Evolutionary conservation across 169 alveolate species (phyloP).

Genomic region (Plasmodium malariae): DNA sequence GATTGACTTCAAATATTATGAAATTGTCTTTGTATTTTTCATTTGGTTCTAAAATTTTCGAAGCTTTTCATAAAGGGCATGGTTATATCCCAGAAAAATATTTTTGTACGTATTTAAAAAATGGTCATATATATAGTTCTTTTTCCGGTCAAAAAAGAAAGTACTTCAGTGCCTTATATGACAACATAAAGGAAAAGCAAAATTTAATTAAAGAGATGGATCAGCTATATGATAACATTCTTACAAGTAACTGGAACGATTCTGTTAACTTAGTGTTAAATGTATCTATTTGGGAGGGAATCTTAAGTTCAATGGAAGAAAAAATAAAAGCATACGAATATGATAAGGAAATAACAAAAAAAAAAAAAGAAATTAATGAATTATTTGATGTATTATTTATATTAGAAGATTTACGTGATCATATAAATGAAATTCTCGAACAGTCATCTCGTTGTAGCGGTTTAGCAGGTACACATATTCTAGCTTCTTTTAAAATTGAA

Average conservation of each 20-base stretch:
- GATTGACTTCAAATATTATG: not conserved
- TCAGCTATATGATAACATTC: conserved; percentile 40
- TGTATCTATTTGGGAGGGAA: conserved; percentile 75
- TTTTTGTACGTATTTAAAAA: not conserved
- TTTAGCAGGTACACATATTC: conserved; percentile 57
- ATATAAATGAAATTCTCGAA: conserved; percentile 69
- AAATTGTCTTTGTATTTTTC: not conserved
- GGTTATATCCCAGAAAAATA: not conserved
- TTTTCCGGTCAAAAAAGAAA: conserved; percentile 10
- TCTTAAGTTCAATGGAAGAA: conserved; percentile 49
- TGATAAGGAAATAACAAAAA: conserved; percentile 35
- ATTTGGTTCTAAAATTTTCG: not conserved
- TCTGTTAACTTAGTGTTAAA: conserved; percentile 60
- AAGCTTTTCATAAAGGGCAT: not conserved
- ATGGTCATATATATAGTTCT: not conserved
- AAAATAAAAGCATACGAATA: conserved; percentile 38
- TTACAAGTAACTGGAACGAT: conserved; percentile 74
- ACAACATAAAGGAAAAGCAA: conserved; percentile 35
- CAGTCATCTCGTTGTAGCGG: conserved; percentile 73
- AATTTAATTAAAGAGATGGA: conserved; percentile 30
- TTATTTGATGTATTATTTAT: conserved; percentile 57
- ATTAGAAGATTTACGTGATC: conserved; percentile 77
- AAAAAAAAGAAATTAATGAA: conserved; percentile 51
- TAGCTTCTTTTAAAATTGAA: conserved; percentile 47
- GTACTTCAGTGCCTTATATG: conserved; percentile 42